Conservation (phyloP, 208 protist species). For the Naegleria gruberi region DNA sequence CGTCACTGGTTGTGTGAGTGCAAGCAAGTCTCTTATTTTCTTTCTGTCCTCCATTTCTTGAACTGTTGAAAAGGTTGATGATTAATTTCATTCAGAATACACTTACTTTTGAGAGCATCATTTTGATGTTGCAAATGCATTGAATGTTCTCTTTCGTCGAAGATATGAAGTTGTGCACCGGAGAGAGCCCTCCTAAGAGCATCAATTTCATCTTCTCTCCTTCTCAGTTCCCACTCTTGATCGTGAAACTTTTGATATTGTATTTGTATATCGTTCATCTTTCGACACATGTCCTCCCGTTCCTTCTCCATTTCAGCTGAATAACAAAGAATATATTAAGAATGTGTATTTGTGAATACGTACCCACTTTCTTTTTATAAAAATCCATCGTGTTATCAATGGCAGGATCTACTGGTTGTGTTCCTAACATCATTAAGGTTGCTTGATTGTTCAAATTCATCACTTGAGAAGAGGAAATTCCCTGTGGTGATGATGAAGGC, state of each 20-base stretch:
- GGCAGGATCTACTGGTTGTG: background rate
- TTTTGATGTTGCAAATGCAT: constrained; percentile 18
- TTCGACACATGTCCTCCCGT: background rate
- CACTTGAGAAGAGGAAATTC: too few relatives aligned
- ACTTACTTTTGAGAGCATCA: background rate
- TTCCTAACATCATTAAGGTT: background rate
- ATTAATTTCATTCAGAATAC: background rate
- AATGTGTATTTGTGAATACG: background rate
- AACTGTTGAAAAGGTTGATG: background rate
- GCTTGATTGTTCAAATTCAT: background rate
- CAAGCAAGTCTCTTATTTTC: constrained; percentile 2
- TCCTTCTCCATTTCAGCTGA: background rate
- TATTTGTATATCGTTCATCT: background rate
- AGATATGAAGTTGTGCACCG: background rate
- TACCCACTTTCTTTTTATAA: background rate
- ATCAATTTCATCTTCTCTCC: constrained; percentile 10
- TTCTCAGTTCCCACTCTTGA: background rate
- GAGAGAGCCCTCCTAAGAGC: background rate
- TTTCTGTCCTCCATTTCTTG: constrained; percentile 16
- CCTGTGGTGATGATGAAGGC: too few relatives aligned
- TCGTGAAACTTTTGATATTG: background rate
- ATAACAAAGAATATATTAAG: background rate
- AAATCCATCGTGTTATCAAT: background rate
- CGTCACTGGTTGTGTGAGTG: background rate
- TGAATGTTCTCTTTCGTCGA: constrained; percentile 8